Conservation (phyloP, 768 basidiomycete species). For the Pulveroboletus sp. region DNA sequence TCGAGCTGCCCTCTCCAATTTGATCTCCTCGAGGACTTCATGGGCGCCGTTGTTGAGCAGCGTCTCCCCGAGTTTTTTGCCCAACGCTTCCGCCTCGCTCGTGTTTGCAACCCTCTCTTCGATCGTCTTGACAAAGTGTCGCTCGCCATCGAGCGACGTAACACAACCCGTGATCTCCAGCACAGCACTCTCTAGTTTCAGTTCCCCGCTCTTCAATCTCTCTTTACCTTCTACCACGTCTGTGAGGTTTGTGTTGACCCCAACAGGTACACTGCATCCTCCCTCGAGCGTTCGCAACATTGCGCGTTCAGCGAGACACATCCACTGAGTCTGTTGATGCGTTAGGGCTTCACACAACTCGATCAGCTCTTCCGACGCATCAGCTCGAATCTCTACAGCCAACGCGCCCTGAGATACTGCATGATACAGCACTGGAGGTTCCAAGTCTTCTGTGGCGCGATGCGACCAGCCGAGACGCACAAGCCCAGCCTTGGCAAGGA, state of each 20-base stretch:
- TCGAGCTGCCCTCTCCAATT: slow-evolving; percentile 54
- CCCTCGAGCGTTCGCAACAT: slow-evolving; percentile 90
- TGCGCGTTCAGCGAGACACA: slow-evolving; percentile 80
- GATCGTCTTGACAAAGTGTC: slow-evolving; percentile 68
- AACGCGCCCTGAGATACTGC: slow-evolving; percentile 96
- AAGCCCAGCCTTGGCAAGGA: slow-evolving; percentile 93
- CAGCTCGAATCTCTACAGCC: slow-evolving; percentile 76
- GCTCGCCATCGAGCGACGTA: slow-evolving; percentile 73
- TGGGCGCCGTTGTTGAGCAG: slow-evolving; percentile 72
- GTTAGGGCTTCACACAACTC: slow-evolving; percentile 66
- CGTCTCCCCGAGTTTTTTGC: slow-evolving; percentile 58
- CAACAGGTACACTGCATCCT: slow-evolving; percentile 96
- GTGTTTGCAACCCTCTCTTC: slow-evolving; percentile 47
- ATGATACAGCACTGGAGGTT: slow-evolving; percentile 73
- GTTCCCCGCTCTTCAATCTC: slow-evolving; percentile 30
- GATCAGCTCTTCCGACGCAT: slow-evolving; percentile 55
- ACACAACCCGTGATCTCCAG: slow-evolving; percentile 79
- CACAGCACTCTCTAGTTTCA: slow-evolving; percentile 30
- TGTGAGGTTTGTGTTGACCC: slow-evolving; percentile 57
- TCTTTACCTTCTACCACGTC: slow-evolving; percentile 30
- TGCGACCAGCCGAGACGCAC: slow-evolving; percentile 71
- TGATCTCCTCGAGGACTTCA: slow-evolving; percentile 82
- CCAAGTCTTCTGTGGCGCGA: slow-evolving; percentile 74
- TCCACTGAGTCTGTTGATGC: slow-evolving; percentile 76
- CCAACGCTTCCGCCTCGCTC: slow-evolving; percentile 67